Evolutionary conservation across 1,284 basidiomycete species (phyloP).

Genomic region (Pholiota adiposa): DNA sequence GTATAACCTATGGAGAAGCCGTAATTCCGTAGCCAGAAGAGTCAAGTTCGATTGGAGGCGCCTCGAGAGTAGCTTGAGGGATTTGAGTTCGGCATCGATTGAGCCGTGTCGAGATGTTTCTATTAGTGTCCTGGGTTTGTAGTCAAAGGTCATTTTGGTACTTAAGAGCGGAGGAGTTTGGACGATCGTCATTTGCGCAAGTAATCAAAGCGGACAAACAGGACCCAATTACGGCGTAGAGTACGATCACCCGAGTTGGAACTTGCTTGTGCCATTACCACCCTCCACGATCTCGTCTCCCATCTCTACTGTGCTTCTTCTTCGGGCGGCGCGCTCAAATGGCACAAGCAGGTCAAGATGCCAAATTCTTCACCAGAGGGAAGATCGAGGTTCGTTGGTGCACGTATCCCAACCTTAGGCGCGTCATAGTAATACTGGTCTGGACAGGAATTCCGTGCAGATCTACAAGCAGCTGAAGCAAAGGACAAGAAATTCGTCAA

Average conservation of each 20-base stretch:
- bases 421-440: constrained; percentile 21
- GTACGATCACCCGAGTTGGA: constrained; percentile 5
- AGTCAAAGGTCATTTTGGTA: constrained; percentile 25
- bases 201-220: constrained; percentile 15
- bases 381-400: constrained; percentile 79
- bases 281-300: not conserved
- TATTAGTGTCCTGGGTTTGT: constrained; percentile 42
- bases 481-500: constrained; percentile 95
- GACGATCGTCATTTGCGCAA: not conserved
- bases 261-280: constrained; percentile 5
- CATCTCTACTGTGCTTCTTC: not conserved
- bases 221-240: not conserved
- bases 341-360: constrained; percentile 79
- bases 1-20: constrained; percentile 67
- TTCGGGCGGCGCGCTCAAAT: constrained; percentile 30
- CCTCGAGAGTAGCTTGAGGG: constrained; percentile 56
- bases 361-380: constrained; percentile 88
- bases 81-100: constrained; percentile 63
- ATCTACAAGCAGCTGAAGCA: constrained; percentile 86
- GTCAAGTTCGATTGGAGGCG: constrained; percentile 49
- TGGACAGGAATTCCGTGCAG: constrained; percentile 80
- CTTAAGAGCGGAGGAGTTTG: not conserved
- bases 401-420: not conserved
- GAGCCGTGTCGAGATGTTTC: constrained; percentile 37
- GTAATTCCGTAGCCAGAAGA: constrained; percentile 56